Evolutionary conservation across 2,329 filamentous ascomycete genomes (phyloP), one percentile per base, ranked within the genome.

Genomic region (Amylocarpus encephaloides): DNA sequence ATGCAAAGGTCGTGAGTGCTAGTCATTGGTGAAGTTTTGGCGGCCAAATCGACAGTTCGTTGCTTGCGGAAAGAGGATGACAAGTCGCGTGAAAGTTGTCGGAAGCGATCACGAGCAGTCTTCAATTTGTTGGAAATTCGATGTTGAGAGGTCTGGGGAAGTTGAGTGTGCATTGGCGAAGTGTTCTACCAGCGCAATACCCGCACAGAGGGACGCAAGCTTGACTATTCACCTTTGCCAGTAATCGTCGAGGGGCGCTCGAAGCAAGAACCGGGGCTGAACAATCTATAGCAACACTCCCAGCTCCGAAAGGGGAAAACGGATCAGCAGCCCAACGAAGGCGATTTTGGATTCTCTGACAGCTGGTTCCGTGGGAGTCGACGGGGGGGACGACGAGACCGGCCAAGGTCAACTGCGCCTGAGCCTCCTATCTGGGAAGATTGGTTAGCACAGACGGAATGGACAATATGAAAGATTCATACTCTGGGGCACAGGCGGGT

Each of bases 31-130:
- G 52, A 58, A 33, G 34, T 22, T 15, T 16, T 32, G 13, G 35
- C 35, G 2, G 12, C 19, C 15, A 36, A 26, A 10, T 49, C 30
- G 33, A 22, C n/a, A 4, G n/a, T 44, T 43, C 29, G 42, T 22
- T 42, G 36, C 30, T 43, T 59, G 39, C 54, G 53, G 18, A 62
- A 55, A 12, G 56, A 48, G 34, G 40, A 49, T 2, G 50, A 51
- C 12, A 62, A 22, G 18, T 49, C 53, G 11, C 46, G 49, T 9
- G 53, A 54, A 18, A 63, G 16, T 26, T 55, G 52, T 30, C 56
- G 56, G 39, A 63, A 49, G 22, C 54, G 54, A 13, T 50, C 45
- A 19, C 53, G 46, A 15, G 56, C 55, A 34, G 36, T 51, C 16
- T 41, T 39, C n/a, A 56, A 39, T 39, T 49, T 58, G 15, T 29